These are phyloP conservation scores for Termitomyces bulborhizus DNA, from an alignment of 768 basidiomycete species.

Conservation along the genomic window DNA sequence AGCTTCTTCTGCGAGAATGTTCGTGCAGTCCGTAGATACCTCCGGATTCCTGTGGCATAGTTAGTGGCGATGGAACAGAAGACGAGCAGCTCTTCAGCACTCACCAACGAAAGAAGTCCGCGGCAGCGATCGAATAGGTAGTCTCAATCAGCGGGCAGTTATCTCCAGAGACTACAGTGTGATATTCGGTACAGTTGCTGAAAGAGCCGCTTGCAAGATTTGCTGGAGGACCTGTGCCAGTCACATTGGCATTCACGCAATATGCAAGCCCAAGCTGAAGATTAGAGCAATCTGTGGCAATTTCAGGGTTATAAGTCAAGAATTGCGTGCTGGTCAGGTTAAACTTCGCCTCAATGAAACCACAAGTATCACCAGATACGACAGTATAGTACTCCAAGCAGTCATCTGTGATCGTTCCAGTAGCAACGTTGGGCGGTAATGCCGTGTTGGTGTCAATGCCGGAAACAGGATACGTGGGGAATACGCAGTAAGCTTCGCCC, in stretches of 20 bases:
- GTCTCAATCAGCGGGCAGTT: background rate
- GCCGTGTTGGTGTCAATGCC: background rate
- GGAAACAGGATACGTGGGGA: background rate
- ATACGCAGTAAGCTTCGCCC: background rate
- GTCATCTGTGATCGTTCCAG: background rate
- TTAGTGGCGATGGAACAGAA: background rate
- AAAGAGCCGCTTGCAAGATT: background rate
- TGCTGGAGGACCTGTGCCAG: background rate
- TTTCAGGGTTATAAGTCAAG: background rate
- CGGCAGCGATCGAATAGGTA: background rate
- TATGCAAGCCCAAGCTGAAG: background rate
- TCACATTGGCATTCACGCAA: background rate
- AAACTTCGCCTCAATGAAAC: background rate
- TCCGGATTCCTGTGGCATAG: background rate
- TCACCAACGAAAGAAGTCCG: background rate
- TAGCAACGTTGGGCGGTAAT: background rate
- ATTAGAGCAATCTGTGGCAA: background rate
- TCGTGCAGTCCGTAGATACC: background rate
- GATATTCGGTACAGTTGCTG: background rate
- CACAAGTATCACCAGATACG: background rate
- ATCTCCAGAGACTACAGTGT: background rate
- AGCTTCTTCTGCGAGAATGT: background rate
- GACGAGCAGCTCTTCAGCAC: background rate
- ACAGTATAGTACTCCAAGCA: background rate
- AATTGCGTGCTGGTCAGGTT: background rate